Base-by-base conservation (phyloP, 306 rosid species). In the Amphicarpaea edgeworthii region DNA sequence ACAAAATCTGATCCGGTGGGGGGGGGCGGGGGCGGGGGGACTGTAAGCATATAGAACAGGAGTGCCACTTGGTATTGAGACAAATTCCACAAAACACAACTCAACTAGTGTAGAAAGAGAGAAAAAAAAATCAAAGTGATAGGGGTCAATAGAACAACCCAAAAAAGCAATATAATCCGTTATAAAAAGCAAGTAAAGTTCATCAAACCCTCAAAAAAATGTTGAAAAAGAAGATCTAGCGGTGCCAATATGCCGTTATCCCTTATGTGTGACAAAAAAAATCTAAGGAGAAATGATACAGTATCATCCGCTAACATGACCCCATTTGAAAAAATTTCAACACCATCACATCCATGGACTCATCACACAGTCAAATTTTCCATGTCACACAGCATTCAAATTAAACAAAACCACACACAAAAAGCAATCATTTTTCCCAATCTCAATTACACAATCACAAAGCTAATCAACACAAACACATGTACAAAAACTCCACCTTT, bases 401-500 rank as follows among this genome's bases (percentile, higher is more conserved):
- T 41, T 42, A 23, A 6, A 21, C 3, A 16, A 12, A 6, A 30
- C 3, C 28, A 19, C 1, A 30, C n/a, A 49, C n/a, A 38, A 76
- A 63, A 59, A 59, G 15, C 47, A 40, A 66, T 43, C 15, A 45
- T 50, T 15, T 10, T 51, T 68, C 69, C 63, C 77, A 81, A 75
- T 75, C 77, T 43, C 16, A 77, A 77, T 51, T 14, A 28, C 75
- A 57, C 50, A 49, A 77, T 50, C 60, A 24, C 54, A 79, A 63
- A 79, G 62, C 30, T 16, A 12, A 23, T 57, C 34, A 55, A 21
- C 45, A 73, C 37, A 19, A 20, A 9, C 15, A 46, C 43, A 47
- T 0, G n/a, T 24, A 59, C 28, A 71, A 80, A 32, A 79, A 57
- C 59, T 17, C 85, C 85, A 92, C 98, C 98, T 94, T 94, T 79